Base-by-base conservation (phyloP, 805 yeast species). In the Sporopachydermia lactativora region DNA sequence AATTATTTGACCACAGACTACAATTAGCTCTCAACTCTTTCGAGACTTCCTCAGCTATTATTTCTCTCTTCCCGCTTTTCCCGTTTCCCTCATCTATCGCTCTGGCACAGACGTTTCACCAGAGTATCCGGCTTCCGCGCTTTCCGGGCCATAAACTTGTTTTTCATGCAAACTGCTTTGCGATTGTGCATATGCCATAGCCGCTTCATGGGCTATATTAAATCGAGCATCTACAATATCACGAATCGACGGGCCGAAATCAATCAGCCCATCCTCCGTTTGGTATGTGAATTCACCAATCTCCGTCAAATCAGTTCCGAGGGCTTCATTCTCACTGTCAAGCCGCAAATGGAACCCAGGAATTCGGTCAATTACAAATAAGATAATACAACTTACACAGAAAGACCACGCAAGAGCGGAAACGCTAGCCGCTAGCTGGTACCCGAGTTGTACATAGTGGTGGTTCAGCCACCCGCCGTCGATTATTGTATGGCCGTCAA, bases 391-490 rank as follows among this genome's bases (percentile, higher is more conserved):
- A 34, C 92, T 82, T 40, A 81, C 72, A 11, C 58, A 64, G 53
- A 78, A 78, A 11, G 84, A 65, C 85, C 86, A 82, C 15, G 68
- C 65, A 44, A 75, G 74, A 45, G 75, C 71, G 13, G 88, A 66
- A 45, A 66, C 61, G 47, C 74, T 64, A 40, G 79, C 89, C 34
- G 92, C 89, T 52, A 82, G 65, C 64, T 82, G 92, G 64, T 77
- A 81, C 48, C 92, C 92, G 49, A 82, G 73, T 64, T 82, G 92
- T 44, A 61, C 70, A 60, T 68, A 82, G 66, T 81, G 72, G 51
- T 80, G 81, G 66, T 80, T 81, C 47, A 82, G 61, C 92, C 94
- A 82, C 47, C 94, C 94, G 55, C 94, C 92, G 16, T 49, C 65
- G 49, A 81, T 80, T 17, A 64, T 68, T 6, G 70, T 57, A n/a